Evolutionary conservation across 192 early-diverging fungal species (phyloP).

Genomic region (Powellomyces hirtus): DNA sequence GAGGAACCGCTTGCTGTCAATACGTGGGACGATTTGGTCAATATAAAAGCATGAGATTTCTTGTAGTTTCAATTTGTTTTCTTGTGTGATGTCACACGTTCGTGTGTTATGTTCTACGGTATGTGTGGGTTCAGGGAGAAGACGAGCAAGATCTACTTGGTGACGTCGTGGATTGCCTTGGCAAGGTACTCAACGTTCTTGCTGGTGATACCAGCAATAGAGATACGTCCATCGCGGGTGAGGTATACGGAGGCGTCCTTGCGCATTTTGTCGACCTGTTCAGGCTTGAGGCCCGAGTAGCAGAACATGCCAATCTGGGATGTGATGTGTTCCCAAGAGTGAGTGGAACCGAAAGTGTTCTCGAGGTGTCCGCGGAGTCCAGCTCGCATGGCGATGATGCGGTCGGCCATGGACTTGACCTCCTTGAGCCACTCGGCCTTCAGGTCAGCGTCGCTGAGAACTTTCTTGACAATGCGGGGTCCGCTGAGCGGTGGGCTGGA

Average conservation of each 20-base stretch:
- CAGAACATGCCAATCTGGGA: constrained; percentile 97
- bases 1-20: too few relatives aligned
- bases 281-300: constrained; percentile 87
- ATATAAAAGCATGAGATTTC: too few relatives aligned
- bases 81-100: too few relatives aligned
- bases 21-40: too few relatives aligned
- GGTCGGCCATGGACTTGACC: constrained; percentile 95
- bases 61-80: too few relatives aligned
- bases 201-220: constrained; percentile 92
- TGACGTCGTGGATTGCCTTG: constrained; percentile 91
- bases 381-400: constrained; percentile 91
- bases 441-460: constrained; percentile 73
- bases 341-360: constrained; percentile 76
- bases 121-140: too few relatives aligned
- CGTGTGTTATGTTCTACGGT: too few relatives aligned
- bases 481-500: constrained; percentile 98
- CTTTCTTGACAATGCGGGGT: constrained; percentile 86
- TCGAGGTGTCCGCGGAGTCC: constrained; percentile 75
- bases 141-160: too few relatives aligned
- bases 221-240: constrained; percentile 93
- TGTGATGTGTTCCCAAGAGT: constrained; percentile 89
- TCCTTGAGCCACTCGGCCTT: constrained; percentile 83
- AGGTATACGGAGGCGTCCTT: constrained; percentile 89
- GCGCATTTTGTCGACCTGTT: constrained; percentile 82
- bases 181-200: constrained; percentile 95